Evolutionary conservation across 2,329 filamentous ascomycete genomes (phyloP).

Genomic region (Phoma sp.): DNA sequence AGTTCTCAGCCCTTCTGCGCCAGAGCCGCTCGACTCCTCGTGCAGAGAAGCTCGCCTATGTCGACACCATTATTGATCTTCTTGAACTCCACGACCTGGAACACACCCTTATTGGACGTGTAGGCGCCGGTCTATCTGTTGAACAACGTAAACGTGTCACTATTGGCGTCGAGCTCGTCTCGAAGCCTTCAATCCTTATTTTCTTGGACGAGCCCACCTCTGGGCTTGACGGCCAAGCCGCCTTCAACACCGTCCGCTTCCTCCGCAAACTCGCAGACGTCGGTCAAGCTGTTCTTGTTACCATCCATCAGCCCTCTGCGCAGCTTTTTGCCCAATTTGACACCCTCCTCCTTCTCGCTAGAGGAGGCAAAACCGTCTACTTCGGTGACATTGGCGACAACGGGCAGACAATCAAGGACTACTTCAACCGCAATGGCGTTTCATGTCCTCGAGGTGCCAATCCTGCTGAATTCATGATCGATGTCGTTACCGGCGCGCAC

Average conservation of each 20-base stretch:
- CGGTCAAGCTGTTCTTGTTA: constrained; percentile 83
- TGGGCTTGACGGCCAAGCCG: constrained; percentile 70
- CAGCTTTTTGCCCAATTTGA: constrained; percentile 84
- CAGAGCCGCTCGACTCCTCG: constrained; percentile 27
- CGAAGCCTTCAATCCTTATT: constrained; percentile 70
- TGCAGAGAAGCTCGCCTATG: constrained; percentile 35
- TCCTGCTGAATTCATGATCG: constrained; percentile 76
- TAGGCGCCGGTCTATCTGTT: constrained; percentile 40
- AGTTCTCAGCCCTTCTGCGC: constrained; percentile 40
- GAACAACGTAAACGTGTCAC: constrained; percentile 61
- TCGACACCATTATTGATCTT: constrained; percentile 35
- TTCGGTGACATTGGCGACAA: constrained; percentile 80
- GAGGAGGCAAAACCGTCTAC: constrained; percentile 78
- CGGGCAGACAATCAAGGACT: constrained; percentile 67
- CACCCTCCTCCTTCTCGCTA: constrained; percentile 73
- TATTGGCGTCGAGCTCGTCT: constrained; percentile 63
- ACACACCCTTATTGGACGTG: constrained; percentile 32
- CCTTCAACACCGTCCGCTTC: constrained; percentile 74
- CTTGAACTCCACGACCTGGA: constrained; percentile 35
- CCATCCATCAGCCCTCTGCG: constrained; percentile 84
- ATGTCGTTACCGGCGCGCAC: constrained; percentile 61
- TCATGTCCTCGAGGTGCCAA: constrained; percentile 58
- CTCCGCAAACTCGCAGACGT: constrained; percentile 71
- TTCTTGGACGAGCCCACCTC: constrained; percentile 79
- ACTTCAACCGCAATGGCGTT: constrained; percentile 58